Conservation (phyloP, 208 protist genomes). For the Trypanosoma cruzi region DNA sequence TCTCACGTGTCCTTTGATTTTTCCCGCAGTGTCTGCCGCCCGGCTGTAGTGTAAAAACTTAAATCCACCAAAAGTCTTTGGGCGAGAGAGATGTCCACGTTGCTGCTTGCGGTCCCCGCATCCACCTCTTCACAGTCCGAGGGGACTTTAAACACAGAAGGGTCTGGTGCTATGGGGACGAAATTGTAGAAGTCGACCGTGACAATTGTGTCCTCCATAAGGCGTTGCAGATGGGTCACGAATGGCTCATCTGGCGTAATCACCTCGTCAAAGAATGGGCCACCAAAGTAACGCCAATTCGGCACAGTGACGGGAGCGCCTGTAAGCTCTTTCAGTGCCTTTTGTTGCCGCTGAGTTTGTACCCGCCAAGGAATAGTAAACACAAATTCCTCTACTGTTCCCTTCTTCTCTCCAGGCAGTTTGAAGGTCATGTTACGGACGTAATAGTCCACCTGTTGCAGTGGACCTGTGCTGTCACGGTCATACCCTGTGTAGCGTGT, state of each 20-base stretch:
- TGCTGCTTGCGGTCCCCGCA: conserved; percentile 18
- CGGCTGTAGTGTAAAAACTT: conserved; percentile 30
- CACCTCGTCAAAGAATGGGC: conserved; percentile 73
- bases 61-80: conserved; percentile 45
- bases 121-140: conserved; percentile 37
- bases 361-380: conserved; percentile 54
- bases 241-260: conserved; percentile 31
- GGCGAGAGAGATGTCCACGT: conserved; percentile 33
- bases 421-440: conserved; percentile 24
- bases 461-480: conserved; percentile 32
- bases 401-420: conserved; percentile 1
- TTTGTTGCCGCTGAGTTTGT: conserved; percentile 38
- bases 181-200: conserved; percentile 82
- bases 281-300: conserved; percentile 74
- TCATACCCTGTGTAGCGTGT: conserved; percentile 44
- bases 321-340: conserved; percentile 38
- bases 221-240: conserved; percentile 8
- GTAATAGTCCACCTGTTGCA: conserved; percentile 56
- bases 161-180: conserved; percentile 40
- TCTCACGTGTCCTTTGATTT: conserved; percentile 1
- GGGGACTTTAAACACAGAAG: conserved; percentile 50
- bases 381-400: background rate
- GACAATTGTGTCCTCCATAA: conserved; percentile 35
- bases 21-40: conserved; percentile 13
- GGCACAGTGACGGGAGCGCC: conserved; percentile 38